phyloP scores from a whole-genome alignment of 2,329 filamentous ascomycete species.

The Fusarium mangiferae region DNA sequence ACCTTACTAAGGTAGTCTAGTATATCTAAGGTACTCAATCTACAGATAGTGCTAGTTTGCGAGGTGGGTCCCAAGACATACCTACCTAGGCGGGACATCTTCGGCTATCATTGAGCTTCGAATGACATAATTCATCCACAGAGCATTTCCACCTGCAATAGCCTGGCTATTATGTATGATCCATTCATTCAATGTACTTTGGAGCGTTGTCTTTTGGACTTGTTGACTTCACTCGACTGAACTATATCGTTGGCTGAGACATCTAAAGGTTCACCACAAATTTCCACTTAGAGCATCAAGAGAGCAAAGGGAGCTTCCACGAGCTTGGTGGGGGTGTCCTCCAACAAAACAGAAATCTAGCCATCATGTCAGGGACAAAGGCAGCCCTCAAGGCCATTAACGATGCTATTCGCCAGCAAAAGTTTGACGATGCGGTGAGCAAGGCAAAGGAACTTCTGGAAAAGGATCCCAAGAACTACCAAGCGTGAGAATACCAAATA shows the following conservation, averaged over 20 bases:
- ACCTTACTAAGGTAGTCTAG: neutral
- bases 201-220: neutral
- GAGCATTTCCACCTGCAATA: slow-evolving; percentile 11
- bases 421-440: slow-evolving; percentile 79
- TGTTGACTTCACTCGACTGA: neutral
- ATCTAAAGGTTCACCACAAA: neutral
- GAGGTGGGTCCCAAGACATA: neutral
- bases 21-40: neutral
- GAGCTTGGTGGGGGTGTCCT: slow-evolving; percentile 33
- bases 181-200: slow-evolving; percentile 4
- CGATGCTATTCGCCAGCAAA: slow-evolving; percentile 78
- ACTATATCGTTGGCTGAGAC: neutral
- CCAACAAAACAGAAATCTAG: slow-evolving; percentile 17
- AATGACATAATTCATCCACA: slow-evolving; percentile 33
- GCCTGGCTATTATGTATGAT: slow-evolving; percentile 8
- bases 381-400: slow-evolving; percentile 83
- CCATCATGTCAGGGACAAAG: slow-evolving; percentile 69
- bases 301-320: slow-evolving; percentile 1
- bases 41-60: neutral
- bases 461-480: slow-evolving; percentile 81
- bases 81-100: slow-evolving; percentile 6
- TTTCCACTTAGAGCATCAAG: neutral
- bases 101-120: slow-evolving; percentile 11
- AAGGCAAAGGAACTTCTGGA: slow-evolving; percentile 76
- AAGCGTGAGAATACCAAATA: slow-evolving; percentile 68